Conservation (phyloP, 2,329 filamentous ascomycete species). For the Sarocladiaceae sp. region DNA sequence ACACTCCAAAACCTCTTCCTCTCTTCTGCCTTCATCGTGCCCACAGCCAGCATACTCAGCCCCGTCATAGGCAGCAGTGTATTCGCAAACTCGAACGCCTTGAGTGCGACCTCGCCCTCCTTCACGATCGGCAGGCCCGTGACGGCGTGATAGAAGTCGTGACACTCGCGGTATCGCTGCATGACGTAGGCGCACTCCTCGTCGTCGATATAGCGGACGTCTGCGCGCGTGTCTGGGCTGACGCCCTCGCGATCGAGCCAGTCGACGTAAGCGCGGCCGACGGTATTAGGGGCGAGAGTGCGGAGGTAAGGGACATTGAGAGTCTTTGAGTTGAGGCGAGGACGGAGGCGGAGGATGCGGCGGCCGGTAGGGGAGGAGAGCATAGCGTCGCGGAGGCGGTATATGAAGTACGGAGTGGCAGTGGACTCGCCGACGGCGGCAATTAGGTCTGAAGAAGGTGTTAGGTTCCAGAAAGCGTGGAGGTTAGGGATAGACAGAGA, state of each 20-base stretch:
- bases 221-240: slow-evolving; percentile 77
- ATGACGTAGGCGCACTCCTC: slow-evolving; percentile 97
- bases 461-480: background rate
- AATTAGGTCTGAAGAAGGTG: slow-evolving; percentile 64
- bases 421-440: slow-evolving; percentile 92
- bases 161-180: slow-evolving; percentile 94
- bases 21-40: slow-evolving; percentile 78
- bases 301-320: slow-evolving; percentile 64
- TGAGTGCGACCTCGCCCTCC: slow-evolving; percentile 97
- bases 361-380: slow-evolving; percentile 76
- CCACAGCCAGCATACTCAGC: slow-evolving; percentile 75
- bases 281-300: slow-evolving; percentile 60
- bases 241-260: slow-evolving; percentile 97
- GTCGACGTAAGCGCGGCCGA: slow-evolving; percentile 75
- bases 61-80: slow-evolving; percentile 94
- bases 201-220: slow-evolving; percentile 87
- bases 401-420: slow-evolving; percentile 90
- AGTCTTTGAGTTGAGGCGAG: slow-evolving; percentile 75
- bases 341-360: slow-evolving; percentile 82
- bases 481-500: background rate
- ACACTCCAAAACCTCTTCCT: slow-evolving; percentile 64
- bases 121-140: slow-evolving; percentile 84
- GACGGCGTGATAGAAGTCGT: slow-evolving; percentile 96
- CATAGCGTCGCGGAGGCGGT: slow-evolving; percentile 88
- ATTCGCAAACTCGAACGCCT: slow-evolving; percentile 96